These are phyloP conservation scores for Cordyceps fumosorosea DNA, from an alignment of 2,329 filamentous ascomycete species.

Conservation along the genomic window DNA sequence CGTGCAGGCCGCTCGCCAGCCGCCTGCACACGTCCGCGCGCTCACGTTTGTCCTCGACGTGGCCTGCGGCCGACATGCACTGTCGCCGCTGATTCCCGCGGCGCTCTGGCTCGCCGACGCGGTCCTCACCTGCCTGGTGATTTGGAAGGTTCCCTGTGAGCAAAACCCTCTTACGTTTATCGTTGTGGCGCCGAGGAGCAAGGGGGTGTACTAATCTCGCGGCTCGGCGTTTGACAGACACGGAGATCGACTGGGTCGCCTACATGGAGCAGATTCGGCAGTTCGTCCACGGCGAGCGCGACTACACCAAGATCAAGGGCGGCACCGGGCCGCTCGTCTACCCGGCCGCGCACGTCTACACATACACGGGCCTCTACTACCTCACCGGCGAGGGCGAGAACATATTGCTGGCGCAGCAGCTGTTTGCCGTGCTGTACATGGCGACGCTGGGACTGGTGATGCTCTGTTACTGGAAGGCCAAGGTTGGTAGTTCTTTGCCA, in stretches of 20 bases:
- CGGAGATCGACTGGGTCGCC: constrained; percentile 94
- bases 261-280: constrained; percentile 92
- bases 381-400: constrained; percentile 70
- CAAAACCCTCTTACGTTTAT: not conserved
- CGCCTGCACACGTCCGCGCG: constrained; percentile 22
- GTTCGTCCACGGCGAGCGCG: constrained; percentile 75
- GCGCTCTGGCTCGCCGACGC: constrained; percentile 65
- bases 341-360: constrained; percentile 88
- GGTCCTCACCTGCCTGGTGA: constrained; percentile 63
- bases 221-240: constrained; percentile 50
- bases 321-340: constrained; percentile 92
- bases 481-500: constrained; percentile 38
- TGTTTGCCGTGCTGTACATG: constrained; percentile 79
- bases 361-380: constrained; percentile 73
- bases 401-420: constrained; percentile 71
- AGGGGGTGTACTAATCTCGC: not conserved
- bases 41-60: constrained; percentile 34
- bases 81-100: constrained; percentile 47
- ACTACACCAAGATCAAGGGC: constrained; percentile 81
- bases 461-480: constrained; percentile 70
- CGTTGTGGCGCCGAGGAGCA: no score
- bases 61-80: constrained; percentile 40
- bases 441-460: constrained; percentile 69
- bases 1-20: constrained; percentile 8
- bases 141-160: constrained; percentile 80